Conservation (phyloP, 2,329 filamentous ascomycete genomes). For the Paecilomyces niveus region DNA sequence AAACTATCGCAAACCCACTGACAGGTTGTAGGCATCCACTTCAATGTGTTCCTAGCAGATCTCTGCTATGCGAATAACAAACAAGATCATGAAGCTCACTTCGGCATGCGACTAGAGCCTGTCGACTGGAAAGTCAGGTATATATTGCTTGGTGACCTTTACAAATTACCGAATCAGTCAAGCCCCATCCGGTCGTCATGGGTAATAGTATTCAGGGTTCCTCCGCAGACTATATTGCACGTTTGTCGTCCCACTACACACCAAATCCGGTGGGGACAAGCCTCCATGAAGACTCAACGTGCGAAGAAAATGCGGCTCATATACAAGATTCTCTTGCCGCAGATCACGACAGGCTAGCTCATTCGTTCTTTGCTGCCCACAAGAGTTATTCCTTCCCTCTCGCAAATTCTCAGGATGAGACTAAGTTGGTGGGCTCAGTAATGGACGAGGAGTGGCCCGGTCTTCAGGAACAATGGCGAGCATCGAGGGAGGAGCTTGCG, state of each 20-base stretch:
- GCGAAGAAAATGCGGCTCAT: background rate
- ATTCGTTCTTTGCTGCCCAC: background rate
- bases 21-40: background rate
- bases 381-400: background rate
- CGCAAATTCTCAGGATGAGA: background rate
- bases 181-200: background rate
- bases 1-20: background rate
- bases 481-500: background rate
- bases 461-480: background rate
- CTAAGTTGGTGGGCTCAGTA: background rate
- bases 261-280: background rate
- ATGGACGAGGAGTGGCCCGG: background rate
- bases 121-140: background rate
- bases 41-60: background rate
- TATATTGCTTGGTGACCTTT: background rate
- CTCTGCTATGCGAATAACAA: background rate
- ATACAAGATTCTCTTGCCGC: background rate
- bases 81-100: background rate
- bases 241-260: background rate
- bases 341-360: background rate
- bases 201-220: background rate
- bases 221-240: background rate
- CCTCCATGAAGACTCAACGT: background rate
- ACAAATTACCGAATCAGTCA: background rate
- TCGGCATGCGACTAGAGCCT: background rate